Evolutionary conservation across 1,139 yeast genomes (phyloP).

Genomic region (Pichia norvegensis): DNA sequence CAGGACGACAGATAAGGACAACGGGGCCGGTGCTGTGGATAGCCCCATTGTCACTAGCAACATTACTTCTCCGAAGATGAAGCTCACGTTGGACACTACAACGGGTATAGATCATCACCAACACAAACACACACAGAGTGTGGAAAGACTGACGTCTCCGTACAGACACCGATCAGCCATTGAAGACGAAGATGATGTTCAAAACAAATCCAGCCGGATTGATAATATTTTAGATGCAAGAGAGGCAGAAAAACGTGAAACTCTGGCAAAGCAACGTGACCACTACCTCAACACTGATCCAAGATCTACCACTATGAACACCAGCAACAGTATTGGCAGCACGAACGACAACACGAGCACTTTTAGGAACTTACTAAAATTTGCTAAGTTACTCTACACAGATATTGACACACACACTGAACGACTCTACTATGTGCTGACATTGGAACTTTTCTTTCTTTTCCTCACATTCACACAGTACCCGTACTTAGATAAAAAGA

Average conservation of each 20-base stretch:
- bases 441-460: conserved; percentile 22
- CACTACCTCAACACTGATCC: conserved; percentile 3
- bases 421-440: conserved; percentile 20
- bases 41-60: neutral
- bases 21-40: neutral
- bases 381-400: neutral
- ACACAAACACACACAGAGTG: neutral
- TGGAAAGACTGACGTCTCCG: neutral
- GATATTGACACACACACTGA: conserved; percentile 16
- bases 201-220: neutral
- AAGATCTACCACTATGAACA: neutral
- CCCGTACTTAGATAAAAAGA: conserved; percentile 23
- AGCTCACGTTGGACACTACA: neutral
- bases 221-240: neutral
- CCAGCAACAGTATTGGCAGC: neutral
- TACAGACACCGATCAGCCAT: neutral
- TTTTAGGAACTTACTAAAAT: neutral
- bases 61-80: neutral
- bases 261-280: conserved; percentile 7
- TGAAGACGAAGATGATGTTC: neutral
- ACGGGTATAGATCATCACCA: neutral
- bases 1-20: neutral
- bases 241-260: conserved; percentile 7
- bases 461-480: conserved; percentile 25
- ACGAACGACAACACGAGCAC: neutral